Conservation (phyloP, 208 protist genomes). For the Tritrichomonas foetus region DNA sequence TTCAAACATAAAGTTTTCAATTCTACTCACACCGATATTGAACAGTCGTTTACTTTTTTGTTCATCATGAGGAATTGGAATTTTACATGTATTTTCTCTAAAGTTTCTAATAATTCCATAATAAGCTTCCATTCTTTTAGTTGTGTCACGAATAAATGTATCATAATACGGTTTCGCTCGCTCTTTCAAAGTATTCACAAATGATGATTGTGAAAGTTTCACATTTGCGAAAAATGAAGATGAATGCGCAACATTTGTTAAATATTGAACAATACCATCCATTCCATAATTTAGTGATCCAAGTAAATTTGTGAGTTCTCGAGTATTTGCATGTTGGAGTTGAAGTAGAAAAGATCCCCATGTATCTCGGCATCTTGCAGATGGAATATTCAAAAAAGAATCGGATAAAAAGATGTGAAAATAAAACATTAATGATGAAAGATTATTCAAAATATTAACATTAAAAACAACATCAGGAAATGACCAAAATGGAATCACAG, state of each 20-base stretch:
- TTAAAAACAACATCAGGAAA: not conserved
- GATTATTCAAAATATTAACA: not conserved
- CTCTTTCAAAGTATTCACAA: not conserved
- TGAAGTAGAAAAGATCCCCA: not conserved
- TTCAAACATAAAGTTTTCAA: not conserved
- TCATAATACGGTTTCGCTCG: not conserved
- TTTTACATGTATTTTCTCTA: not conserved
- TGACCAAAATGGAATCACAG: not conserved
- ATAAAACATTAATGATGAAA: not conserved
- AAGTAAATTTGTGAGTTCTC: not conserved
- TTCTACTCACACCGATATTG: not conserved
- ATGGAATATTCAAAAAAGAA: not conserved
- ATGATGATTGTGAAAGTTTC: not conserved
- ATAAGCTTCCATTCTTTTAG: not conserved
- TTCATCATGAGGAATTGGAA: not conserved
- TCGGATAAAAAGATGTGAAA: not conserved
- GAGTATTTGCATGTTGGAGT: not conserved
- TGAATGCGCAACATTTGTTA: not conserved
- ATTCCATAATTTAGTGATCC: not conserved
- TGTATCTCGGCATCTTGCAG: not conserved
- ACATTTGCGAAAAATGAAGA: not conserved
- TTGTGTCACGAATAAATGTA: not conserved
- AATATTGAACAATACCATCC: not conserved
- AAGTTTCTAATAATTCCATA: not conserved
- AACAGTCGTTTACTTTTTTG: not conserved